phyloP scores from a whole-genome alignment of 2,329 filamentous ascomycete genomes.

The Neofusicoccum umdonicola region DNA sequence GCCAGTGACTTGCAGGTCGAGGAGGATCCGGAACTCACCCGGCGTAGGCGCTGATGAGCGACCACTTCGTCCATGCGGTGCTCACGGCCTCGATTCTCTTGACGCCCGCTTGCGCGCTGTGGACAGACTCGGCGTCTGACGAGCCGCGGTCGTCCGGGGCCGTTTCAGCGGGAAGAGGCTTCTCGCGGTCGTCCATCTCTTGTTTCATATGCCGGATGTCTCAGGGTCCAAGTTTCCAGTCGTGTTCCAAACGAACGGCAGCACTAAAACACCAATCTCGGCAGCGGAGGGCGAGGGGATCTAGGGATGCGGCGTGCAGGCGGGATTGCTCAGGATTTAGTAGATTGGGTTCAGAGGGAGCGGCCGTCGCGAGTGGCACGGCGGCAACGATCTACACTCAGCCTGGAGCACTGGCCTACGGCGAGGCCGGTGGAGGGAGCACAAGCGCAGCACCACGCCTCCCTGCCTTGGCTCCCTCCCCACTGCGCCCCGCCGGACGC shows the following conservation, averaged over 20 bases:
- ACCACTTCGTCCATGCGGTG: slow-evolving; percentile 48
- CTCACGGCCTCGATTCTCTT: slow-evolving; percentile 50
- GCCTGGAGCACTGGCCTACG: neutral
- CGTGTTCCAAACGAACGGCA: neutral
- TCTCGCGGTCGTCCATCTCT: neutral
- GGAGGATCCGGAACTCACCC: slow-evolving; percentile 24
- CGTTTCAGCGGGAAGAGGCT: neutral
- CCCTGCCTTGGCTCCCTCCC: neutral
- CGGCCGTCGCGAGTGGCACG: neutral
- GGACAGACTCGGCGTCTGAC: neutral
- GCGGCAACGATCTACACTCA: neutral
- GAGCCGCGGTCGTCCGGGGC: neutral
- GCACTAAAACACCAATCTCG: neutral
- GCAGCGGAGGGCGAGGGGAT: neutral
- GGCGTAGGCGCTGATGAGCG: slow-evolving; percentile 48
- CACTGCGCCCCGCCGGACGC: neutral
- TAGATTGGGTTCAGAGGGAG: neutral
- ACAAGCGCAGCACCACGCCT: too few species aligned
- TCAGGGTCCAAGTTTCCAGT: neutral
- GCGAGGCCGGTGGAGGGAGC: neutral
- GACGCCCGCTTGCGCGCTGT: slow-evolving; percentile 37
- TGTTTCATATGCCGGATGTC: neutral
- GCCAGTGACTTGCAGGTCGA: neutral
- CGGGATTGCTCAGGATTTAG: neutral
- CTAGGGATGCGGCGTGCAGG: neutral